Evolutionary conservation across 257 asterid species (phyloP).

Genomic region (Capsicum rhomboideum): DNA sequence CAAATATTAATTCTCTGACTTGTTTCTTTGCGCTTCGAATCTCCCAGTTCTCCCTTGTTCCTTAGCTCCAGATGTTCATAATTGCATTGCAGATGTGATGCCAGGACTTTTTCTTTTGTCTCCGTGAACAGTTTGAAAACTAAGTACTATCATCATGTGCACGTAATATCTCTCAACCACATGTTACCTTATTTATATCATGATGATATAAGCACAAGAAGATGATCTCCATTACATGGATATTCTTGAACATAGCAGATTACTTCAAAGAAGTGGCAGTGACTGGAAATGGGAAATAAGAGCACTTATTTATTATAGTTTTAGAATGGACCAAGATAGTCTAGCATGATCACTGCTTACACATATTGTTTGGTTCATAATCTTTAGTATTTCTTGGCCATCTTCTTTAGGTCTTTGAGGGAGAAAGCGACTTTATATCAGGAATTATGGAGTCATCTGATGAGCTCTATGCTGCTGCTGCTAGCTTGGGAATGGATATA

Average conservation of each 20-base stretch:
- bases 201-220: background rate
- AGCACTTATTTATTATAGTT: background rate
- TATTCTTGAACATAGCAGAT: background rate
- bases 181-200: background rate
- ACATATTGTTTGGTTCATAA: background rate
- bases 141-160: background rate
- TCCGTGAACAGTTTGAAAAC: background rate
- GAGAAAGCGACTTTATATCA: conserved; percentile 54
- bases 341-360: background rate
- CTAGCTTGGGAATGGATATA: conserved; percentile 80
- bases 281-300: background rate
- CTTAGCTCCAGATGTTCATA: background rate
- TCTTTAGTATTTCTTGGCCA: conserved; percentile 3
- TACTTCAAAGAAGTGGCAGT: background rate
- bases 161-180: background rate
- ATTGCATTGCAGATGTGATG: background rate
- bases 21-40: background rate
- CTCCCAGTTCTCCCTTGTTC: background rate
- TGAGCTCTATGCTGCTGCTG: conserved; percentile 92
- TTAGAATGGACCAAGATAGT: conserved; percentile 3
- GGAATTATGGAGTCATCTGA: conserved; percentile 91
- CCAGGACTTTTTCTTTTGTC: background rate
- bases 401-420: conserved; percentile 76
- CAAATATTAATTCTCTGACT: background rate
- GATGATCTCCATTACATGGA: background rate